A percentile compares a stretch with the other conserved stretches of the same genome.
phyloP scores from a whole-genome alignment of 371 early-diverging fungal species.

The Mucor plumbeus region DNA sequence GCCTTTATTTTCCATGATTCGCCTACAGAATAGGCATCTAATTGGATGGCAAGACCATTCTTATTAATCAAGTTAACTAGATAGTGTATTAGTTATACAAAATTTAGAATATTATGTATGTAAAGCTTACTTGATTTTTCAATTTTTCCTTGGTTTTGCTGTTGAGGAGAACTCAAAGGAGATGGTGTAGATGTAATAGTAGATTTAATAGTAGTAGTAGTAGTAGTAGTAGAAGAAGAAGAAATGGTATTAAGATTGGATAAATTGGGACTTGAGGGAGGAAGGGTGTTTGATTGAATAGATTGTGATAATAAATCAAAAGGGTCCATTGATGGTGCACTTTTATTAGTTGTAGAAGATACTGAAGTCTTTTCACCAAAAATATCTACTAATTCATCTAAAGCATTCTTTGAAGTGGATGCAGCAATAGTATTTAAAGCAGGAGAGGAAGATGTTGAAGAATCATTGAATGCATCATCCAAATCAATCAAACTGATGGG shows the following conservation, averaged over 20 bases:
- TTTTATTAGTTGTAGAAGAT: constrained; percentile 2
- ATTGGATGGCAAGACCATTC: constrained; percentile 60
- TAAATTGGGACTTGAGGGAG: constrained; percentile 3
- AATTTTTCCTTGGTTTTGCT: background rate
- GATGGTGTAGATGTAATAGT: no score
- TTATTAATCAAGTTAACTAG: constrained; percentile 57
- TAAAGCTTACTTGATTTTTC: constrained; percentile 5
- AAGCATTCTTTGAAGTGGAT: constrained; percentile 10
- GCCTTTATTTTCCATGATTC: constrained; percentile 40
- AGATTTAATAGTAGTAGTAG: background rate
- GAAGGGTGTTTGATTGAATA: background rate
- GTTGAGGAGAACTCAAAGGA: background rate
- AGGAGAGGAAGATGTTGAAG: constrained; percentile 8
- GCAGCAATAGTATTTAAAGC: constrained; percentile 11
- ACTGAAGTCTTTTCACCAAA: constrained; percentile 24
- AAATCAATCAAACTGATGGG: constrained; percentile 67
- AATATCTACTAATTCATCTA: constrained; percentile 33
- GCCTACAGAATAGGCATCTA: constrained; percentile 37
- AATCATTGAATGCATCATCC: constrained; percentile 45
- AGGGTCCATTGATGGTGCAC: constrained; percentile 15
- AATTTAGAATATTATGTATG: no score
- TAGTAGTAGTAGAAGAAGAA: constrained; percentile 2
- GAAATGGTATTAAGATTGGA: background rate
- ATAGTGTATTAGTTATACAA: no score
- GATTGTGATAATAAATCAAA: constrained; percentile 26